Evolutionary conservation across 1,284 basidiomycete genomes (phyloP).

Genomic region (Ceratobasidium sp.): DNA sequence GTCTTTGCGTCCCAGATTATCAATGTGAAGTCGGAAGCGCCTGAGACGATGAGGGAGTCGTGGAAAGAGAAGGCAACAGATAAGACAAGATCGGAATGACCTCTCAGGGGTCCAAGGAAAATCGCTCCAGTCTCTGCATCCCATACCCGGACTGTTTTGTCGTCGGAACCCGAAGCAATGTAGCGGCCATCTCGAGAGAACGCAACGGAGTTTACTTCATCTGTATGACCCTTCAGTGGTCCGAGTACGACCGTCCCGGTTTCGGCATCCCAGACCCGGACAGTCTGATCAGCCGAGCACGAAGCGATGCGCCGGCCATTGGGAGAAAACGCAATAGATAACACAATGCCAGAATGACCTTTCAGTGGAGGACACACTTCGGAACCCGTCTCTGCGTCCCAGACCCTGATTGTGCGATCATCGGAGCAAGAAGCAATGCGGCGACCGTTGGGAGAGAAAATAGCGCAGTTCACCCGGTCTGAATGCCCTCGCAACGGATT

Average conservation of each 20-base stretch:
- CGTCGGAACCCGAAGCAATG: no score
- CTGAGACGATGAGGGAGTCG: neutral
- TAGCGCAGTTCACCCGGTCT: neutral
- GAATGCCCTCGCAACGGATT: neutral
- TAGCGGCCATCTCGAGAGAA: no score
- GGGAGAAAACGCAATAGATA: neutral
- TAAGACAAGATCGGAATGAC: neutral
- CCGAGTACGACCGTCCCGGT: neutral
- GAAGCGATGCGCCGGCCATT: neutral
- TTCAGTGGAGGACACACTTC: neutral
- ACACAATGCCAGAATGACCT: neutral
- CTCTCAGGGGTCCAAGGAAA: neutral
- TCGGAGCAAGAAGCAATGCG: conserved; percentile 5
- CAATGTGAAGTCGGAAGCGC: neutral
- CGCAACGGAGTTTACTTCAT: neutral
- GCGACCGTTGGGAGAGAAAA: conserved; percentile 1
- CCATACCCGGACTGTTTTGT: no score
- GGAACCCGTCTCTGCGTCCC: conserved; percentile 10
- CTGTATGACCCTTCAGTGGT: conserved; percentile 2
- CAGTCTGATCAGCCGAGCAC: neutral
- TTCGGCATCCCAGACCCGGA: neutral
- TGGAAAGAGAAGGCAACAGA: no score
- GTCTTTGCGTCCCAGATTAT: neutral
- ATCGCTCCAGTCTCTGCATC: neutral
- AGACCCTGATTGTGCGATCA: neutral